These are phyloP conservation scores for Silene latifolia DNA, from an alignment of 148 eudicot genomes.

Conservation along the genomic window DNA sequence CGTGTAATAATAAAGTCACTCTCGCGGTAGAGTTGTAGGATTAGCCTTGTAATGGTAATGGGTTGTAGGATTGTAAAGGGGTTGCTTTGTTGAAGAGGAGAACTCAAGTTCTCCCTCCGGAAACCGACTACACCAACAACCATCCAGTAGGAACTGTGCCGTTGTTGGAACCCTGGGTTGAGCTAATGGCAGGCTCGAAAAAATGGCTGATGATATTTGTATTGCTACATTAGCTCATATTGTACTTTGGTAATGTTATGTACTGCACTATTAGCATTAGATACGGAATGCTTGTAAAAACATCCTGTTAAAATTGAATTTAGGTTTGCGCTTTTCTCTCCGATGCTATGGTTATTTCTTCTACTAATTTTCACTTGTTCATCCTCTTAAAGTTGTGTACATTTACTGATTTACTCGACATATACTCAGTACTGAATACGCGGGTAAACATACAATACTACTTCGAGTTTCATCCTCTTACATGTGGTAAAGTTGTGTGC, in stretches of 20 bases:
- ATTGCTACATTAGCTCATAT: conserved; percentile 20
- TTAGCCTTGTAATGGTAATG: not conserved
- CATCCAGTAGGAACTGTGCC: not conserved
- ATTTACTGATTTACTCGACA: too few relatives aligned
- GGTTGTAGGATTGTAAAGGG: not conserved
- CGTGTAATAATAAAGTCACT: too few relatives aligned
- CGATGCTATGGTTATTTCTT: too few relatives aligned
- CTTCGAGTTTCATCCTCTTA: too few relatives aligned
- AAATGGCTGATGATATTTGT: not conserved
- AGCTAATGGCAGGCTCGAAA: too few relatives aligned
- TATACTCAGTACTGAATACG: too few relatives aligned
- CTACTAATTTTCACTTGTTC: not conserved
- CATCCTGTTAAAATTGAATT: not conserved
- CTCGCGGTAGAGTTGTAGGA: too few relatives aligned
- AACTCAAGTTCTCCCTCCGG: conserved; percentile 38
- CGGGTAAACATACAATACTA: too few relatives aligned
- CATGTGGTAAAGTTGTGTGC: not conserved
- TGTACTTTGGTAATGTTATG: not conserved
- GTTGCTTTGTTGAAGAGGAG: conserved; percentile 23
- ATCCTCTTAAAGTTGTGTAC: too few relatives aligned
- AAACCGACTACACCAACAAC: conserved; percentile 1
- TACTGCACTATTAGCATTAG: not conserved
- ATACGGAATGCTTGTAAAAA: not conserved
- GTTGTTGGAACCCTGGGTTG: too few relatives aligned
- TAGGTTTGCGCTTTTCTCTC: not conserved